These are phyloP conservation scores for Chrysosporium queenslandicum DNA, from an alignment of 2,329 filamentous ascomycete species.

Conservation along the genomic window DNA sequence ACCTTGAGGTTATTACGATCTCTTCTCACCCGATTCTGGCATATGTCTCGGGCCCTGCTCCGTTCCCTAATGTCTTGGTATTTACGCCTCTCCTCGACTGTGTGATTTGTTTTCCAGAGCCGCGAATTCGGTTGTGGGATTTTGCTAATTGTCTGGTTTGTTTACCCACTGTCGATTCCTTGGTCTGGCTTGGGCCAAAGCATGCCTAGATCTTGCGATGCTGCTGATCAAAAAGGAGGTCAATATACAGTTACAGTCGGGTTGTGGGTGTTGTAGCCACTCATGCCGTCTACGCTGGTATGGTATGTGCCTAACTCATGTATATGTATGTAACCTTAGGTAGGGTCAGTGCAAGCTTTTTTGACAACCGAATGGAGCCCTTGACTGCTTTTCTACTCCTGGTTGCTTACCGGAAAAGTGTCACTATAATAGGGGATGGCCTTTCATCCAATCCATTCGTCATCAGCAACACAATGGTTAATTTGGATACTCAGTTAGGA, in stretches of 20 bases:
- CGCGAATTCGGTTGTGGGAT: not conserved
- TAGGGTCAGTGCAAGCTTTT: slow-evolving; percentile 9
- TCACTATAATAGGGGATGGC: not conserved
- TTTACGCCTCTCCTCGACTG: slow-evolving; percentile 1
- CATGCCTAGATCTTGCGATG: not conserved
- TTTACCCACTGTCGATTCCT: not conserved
- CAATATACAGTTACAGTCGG: not conserved
- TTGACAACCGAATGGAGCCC: not conserved
- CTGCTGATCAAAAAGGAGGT: not conserved
- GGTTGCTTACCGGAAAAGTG: not conserved
- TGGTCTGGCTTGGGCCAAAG: not conserved
- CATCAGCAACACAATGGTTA: too few species aligned
- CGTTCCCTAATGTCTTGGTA: not conserved
- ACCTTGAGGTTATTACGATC: not conserved
- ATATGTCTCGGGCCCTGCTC: not conserved
- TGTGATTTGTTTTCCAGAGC: not conserved
- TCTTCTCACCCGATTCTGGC: not conserved
- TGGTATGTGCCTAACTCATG: slow-evolving; percentile 1
- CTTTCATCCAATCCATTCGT: not conserved
- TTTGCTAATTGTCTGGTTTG: slow-evolving; percentile 2
- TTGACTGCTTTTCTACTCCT: not conserved
- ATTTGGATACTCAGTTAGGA: too few species aligned
- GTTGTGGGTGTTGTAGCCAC: not conserved
- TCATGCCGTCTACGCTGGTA: not conserved
- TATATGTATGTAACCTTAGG: slow-evolving; percentile 11